These are phyloP conservation scores for Parasarocladium wereldwijsianum DNA, from an alignment of 2,329 filamentous ascomycete species.

Conservation along the genomic window DNA sequence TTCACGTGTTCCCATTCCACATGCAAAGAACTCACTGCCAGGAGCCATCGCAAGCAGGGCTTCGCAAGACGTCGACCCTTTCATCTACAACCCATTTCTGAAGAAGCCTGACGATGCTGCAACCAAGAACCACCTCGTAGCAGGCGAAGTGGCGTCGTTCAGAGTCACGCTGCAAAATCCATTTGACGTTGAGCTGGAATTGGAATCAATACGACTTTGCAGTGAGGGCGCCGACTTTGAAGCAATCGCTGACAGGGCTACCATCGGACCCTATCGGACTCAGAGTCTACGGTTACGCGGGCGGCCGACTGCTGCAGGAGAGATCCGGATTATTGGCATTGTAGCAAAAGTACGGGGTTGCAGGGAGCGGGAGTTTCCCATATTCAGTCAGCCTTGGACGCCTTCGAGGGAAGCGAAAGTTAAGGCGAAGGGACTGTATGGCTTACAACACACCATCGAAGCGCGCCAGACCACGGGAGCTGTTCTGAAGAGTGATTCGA, in stretches of 20 bases:
- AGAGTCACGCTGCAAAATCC: conserved; percentile 81
- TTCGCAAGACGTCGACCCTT: conserved; percentile 59
- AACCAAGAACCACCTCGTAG: conserved; percentile 56
- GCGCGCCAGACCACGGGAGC: not conserved
- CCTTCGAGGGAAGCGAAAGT: conserved; percentile 56
- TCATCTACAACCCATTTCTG: conserved; percentile 89
- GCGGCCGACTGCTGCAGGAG: conserved; percentile 50
- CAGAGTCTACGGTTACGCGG: conserved; percentile 64
- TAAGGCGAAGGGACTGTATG: conserved; percentile 56
- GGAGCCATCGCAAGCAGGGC: conserved; percentile 32
- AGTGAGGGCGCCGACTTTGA: conserved; percentile 60
- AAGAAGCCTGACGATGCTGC: conserved; percentile 47
- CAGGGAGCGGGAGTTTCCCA: conserved; percentile 66
- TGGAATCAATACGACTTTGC: conserved; percentile 67
- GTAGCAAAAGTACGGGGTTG: conserved; percentile 70
- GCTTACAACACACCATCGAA: conserved; percentile 33
- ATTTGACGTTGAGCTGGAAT: conserved; percentile 81
- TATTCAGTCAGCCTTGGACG: conserved; percentile 66
- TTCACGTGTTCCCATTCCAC: conserved; percentile 49
- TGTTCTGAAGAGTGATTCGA: conserved; percentile 24
- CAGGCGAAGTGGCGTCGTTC: conserved; percentile 65
- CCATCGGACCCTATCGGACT: conserved; percentile 69
- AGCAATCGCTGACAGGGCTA: conserved; percentile 45
- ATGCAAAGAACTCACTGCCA: conserved; percentile 40
- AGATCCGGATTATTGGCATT: conserved; percentile 63